Evolutionary conservation across 2,329 filamentous ascomycete genomes (phyloP).

Genomic region (Neophaeococcomyces mojaviensis): DNA sequence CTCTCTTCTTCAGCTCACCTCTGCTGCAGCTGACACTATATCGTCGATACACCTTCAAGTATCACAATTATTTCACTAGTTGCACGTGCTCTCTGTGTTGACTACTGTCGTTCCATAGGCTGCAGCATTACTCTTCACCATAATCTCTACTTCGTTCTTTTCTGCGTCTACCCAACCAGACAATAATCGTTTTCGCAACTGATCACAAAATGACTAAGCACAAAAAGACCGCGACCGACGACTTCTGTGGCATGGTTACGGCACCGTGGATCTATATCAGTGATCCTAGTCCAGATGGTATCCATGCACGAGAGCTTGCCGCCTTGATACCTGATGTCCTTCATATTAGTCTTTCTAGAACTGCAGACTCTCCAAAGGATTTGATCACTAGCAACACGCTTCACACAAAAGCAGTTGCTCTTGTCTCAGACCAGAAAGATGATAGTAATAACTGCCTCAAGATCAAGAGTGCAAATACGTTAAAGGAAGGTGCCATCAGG

Average conservation of each 20-base stretch:
- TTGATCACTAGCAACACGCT: background rate
- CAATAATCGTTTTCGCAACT: too few relatives aligned
- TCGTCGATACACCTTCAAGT: too few relatives aligned
- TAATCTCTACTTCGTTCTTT: too few relatives aligned
- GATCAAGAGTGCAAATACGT: constrained; percentile 9
- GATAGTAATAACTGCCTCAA: constrained; percentile 10
- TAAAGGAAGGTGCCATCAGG: constrained; percentile 15
- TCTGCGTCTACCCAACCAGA: too few relatives aligned
- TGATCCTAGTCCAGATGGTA: constrained; percentile 12
- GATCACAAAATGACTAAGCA: background rate
- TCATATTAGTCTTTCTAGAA: background rate
- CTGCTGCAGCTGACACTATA: too few relatives aligned
- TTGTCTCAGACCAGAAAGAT: constrained; percentile 10
- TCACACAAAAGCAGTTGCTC: constrained; percentile 7
- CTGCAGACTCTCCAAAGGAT: background rate
- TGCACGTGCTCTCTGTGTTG: too few relatives aligned
- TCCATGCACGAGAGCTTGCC: constrained; percentile 11
- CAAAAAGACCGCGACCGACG: background rate
- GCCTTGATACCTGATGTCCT: constrained; percentile 12
- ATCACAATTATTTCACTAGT: too few relatives aligned
- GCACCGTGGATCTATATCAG: constrained; percentile 20
- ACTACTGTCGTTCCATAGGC: too few relatives aligned
- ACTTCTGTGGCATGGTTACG: constrained; percentile 5
- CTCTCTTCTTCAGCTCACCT: too few relatives aligned
- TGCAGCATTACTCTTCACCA: too few relatives aligned